A percentile compares a stretch with the other conserved stretches of the same genome.
These are phyloP conservation scores for Comarum palustre DNA, from an alignment of 306 rosid genomes.

Conservation along the genomic window DNA sequence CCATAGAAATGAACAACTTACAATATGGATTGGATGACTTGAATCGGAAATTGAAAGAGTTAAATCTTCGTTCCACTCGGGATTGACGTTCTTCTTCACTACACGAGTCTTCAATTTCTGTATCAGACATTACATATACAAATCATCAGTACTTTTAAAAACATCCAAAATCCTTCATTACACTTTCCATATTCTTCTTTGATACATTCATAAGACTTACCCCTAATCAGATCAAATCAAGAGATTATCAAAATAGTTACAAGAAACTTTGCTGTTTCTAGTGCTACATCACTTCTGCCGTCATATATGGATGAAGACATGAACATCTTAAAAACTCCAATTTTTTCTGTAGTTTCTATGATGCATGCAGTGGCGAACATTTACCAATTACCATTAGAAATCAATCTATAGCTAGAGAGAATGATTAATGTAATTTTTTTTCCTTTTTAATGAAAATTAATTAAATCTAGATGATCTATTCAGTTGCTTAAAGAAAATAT, in stretches of 20 bases:
- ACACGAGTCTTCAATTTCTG: conserved; percentile 31
- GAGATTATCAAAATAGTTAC: neutral
- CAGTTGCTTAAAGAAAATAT: neutral
- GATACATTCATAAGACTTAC: neutral
- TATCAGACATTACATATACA: neutral
- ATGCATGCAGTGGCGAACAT: neutral
- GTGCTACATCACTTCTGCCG: neutral
- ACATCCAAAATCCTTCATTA: neutral
- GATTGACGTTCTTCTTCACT: conserved; percentile 20
- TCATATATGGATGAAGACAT: neutral
- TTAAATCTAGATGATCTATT: neutral
- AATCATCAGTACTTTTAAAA: neutral
- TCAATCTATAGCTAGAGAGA: neutral
- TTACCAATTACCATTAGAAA: neutral
- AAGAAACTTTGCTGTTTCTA: neutral
- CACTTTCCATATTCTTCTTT: neutral
- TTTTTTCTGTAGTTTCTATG: neutral
- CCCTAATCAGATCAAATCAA: neutral
- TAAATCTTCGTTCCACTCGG: conserved; percentile 35
- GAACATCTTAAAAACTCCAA: neutral
- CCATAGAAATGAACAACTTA: conserved; percentile 30
- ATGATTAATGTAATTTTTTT: too few species aligned
- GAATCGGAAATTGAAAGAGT: conserved; percentile 31
- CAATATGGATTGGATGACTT: conserved; percentile 48
- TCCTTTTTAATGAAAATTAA: neutral